Percentiles rank a stretch among this genome's conserved stretches.
These are phyloP conservation scores for Posidonia oceanica DNA, from an alignment of 116 monocot genomes.

Conservation along the genomic window DNA sequence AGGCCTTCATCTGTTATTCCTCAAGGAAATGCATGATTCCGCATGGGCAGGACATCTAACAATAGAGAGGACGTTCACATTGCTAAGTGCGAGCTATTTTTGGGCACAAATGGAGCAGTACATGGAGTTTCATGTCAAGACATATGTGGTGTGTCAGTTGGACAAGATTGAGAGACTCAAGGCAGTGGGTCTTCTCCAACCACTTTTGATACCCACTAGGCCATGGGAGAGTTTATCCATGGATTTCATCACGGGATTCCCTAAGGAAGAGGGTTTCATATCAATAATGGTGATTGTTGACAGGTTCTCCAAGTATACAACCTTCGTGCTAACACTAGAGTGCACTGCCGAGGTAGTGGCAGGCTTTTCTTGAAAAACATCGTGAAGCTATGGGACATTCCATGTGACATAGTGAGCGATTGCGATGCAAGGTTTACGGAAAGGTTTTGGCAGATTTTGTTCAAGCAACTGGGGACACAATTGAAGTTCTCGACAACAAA, in stretches of 20 bases:
- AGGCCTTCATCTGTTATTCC: background rate
- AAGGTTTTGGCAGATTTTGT: background rate
- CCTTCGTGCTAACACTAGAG: background rate
- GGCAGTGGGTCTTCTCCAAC: background rate
- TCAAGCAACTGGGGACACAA: background rate
- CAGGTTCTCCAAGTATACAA: slow-evolving; percentile 2
- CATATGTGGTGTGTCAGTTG: background rate
- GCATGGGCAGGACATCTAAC: background rate
- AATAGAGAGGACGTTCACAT: background rate
- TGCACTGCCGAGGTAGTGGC: background rate
- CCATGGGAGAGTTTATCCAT: background rate
- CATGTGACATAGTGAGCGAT: background rate
- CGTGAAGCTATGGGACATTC: background rate
- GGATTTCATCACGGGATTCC: background rate
- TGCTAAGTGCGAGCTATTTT: background rate
- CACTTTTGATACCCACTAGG: background rate
- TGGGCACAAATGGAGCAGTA: background rate
- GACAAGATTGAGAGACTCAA: background rate
- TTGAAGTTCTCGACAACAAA: slow-evolving; percentile 6
- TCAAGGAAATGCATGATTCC: background rate
- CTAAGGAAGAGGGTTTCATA: background rate
- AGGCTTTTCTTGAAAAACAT: slow-evolving; percentile 6
- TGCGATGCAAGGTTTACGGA: background rate
- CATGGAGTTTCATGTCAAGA: background rate
- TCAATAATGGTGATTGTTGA: background rate